A percentile compares a stretch with the other conserved stretches of the same genome.
Evolutionary conservation across 345 rosid genomes (phyloP).

Genomic region (Ricinus communis): DNA sequence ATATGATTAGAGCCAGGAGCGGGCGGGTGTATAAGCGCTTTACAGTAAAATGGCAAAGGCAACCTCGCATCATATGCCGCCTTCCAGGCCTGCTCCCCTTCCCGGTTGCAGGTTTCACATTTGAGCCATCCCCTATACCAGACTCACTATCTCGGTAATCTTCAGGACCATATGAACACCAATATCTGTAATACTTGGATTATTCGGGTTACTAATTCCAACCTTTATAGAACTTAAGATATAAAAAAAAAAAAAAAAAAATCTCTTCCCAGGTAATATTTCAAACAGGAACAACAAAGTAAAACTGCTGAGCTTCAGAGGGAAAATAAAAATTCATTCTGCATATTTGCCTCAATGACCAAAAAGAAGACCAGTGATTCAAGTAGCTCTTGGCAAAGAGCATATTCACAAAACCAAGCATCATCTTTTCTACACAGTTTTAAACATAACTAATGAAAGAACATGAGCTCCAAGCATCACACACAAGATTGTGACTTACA

Average conservation of each 20-base stretch:
- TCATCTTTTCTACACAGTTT: neutral
- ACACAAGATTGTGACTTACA: constrained; percentile 33
- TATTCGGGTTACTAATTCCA: neutral
- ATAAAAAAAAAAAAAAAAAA: neutral
- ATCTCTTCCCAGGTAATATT: neutral
- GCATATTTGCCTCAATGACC: neutral
- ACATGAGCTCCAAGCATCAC: constrained; percentile 3
- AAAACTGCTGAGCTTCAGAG: neutral
- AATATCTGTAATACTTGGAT: constrained; percentile 41
- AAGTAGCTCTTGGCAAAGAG: constrained; percentile 1
- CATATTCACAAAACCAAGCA: constrained; percentile 1
- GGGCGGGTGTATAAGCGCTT: constrained; percentile 52
- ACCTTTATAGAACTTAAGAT: neutral
- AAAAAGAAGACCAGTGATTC: neutral
- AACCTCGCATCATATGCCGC: constrained; percentile 61
- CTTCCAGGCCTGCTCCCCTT: constrained; percentile 61
- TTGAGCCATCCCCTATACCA: constrained; percentile 39
- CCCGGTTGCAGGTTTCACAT: constrained; percentile 45
- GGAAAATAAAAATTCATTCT: constrained; percentile 3
- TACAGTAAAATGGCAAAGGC: constrained; percentile 57
- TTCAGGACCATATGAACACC: constrained; percentile 66
- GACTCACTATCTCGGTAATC: constrained; percentile 46
- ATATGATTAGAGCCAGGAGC: constrained; percentile 46
- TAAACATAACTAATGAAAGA: neutral
- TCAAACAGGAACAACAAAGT: neutral